Evolutionary conservation across 768 basidiomycete genomes (phyloP).

Genomic region (Pluteus cervinus): DNA sequence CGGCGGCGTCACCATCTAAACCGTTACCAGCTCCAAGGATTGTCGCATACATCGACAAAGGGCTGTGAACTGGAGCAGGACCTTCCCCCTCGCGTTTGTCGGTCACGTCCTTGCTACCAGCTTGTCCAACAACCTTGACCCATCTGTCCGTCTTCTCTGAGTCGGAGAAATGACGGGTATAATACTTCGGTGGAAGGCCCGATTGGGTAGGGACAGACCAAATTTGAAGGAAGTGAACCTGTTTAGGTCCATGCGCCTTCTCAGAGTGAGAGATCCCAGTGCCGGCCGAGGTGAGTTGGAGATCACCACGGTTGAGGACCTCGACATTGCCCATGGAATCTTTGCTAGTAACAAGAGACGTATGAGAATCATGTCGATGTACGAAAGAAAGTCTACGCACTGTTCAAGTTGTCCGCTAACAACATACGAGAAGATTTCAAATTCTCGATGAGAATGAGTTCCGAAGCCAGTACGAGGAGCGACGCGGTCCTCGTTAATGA

Average conservation of each 20-base stretch:
- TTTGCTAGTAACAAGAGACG: slow-evolving; percentile 40
- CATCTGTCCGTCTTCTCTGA: slow-evolving; percentile 74
- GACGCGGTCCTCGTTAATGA: slow-evolving; percentile 94
- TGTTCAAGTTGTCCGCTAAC: slow-evolving; percentile 77
- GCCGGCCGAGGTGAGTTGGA: slow-evolving; percentile 90
- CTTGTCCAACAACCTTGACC: slow-evolving; percentile 72
- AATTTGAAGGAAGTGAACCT: slow-evolving; percentile 49
- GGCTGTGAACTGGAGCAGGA: slow-evolving; percentile 75
- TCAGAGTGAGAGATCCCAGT: slow-evolving; percentile 85
- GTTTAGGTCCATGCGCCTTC: slow-evolving; percentile 34
- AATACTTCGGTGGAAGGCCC: slow-evolving; percentile 72
- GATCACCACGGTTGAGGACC: slow-evolving; percentile 79
- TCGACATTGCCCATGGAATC: slow-evolving; percentile 93
- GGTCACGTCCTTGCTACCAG: slow-evolving; percentile 49
- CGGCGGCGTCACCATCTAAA: slow-evolving; percentile 44
- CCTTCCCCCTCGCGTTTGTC: slow-evolving; percentile 62
- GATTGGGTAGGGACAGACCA: slow-evolving; percentile 39
- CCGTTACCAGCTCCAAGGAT: slow-evolving; percentile 54
- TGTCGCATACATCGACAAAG: slow-evolving; percentile 68
- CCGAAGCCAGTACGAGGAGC: slow-evolving; percentile 75
- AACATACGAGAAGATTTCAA: slow-evolving; percentile 90
- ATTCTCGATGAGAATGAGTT: slow-evolving; percentile 75
- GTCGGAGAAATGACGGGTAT: slow-evolving; percentile 81
- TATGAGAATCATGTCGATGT: not conserved
- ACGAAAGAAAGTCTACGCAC: slow-evolving; percentile 33